Conservation (phyloP, 1,284 basidiomycete genomes). For the Ceraceosorus guamensis region DNA sequence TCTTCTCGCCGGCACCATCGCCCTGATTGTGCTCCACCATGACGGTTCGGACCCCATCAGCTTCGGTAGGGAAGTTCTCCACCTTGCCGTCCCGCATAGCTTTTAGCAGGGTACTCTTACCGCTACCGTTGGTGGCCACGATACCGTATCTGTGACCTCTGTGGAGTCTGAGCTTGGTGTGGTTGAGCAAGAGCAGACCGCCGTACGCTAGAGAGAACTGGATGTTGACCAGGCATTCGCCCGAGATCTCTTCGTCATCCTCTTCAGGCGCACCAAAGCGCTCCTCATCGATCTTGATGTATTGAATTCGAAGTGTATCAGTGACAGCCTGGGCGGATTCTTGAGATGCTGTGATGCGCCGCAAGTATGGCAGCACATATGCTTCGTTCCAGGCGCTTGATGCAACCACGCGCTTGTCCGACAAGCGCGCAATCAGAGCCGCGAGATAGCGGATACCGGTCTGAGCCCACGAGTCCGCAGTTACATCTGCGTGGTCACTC, state of each 20-base stretch:
- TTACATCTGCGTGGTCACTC: conserved; percentile 27
- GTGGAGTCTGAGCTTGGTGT: conserved; percentile 82
- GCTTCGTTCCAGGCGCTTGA: conserved; percentile 43
- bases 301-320: conserved; percentile 35
- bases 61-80: conserved; percentile 85
- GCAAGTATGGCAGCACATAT: conserved; percentile 49
- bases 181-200: conserved; percentile 86
- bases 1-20: conserved; percentile 71
- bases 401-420: conserved; percentile 45
- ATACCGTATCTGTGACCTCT: conserved; percentile 86
- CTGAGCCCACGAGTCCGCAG: conserved; percentile 35
- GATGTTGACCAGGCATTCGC: conserved; percentile 73
- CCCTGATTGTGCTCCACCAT: conserved; percentile 98
- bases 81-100: conserved; percentile 87
- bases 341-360: conserved; percentile 41
- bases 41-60: conserved; percentile 70
- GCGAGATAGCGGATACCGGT: conserved; percentile 39
- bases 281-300: conserved; percentile 37
- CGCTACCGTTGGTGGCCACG: conserved; percentile 88
- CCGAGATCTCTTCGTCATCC: conserved; percentile 61
- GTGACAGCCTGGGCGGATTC: conserved; percentile 35
- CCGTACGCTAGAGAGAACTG: conserved; percentile 96
- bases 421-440: conserved; percentile 33
- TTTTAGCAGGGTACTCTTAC: conserved; percentile 93
- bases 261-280: conserved; percentile 49